Percentiles rank a stretch among this genome's conserved stretches.
phyloP scores from a whole-genome alignment of 1,284 basidiomycete genomes.

The Tilletia indica region DNA sequence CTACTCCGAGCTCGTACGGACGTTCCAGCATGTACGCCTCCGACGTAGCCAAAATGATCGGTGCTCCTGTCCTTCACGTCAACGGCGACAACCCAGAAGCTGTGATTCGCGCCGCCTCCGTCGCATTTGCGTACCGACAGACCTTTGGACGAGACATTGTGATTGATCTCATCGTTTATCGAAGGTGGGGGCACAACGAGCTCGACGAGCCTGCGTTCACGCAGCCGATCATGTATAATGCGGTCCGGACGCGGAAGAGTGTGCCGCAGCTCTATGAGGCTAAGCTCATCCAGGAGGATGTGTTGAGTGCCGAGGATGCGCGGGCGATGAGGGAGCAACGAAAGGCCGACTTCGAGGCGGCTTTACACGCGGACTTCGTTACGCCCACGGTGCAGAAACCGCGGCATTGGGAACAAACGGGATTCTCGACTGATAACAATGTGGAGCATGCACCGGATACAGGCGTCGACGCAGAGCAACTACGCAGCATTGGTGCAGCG shows the following conservation, averaged over 20 bases:
- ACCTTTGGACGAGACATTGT: slow-evolving; percentile 59
- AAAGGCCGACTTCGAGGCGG: slow-evolving; percentile 21
- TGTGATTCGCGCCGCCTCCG: slow-evolving; percentile 68
- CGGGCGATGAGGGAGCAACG: slow-evolving; percentile 4
- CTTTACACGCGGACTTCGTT: not conserved
- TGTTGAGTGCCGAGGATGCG: slow-evolving; percentile 18
- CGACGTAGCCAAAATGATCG: slow-evolving; percentile 84
- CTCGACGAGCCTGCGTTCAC: slow-evolving; percentile 65
- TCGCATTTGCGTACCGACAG: slow-evolving; percentile 77
- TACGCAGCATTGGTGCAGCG: slow-evolving; percentile 67
- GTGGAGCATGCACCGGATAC: slow-evolving; percentile 67
- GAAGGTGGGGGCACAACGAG: slow-evolving; percentile 78
- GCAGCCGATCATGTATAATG: slow-evolving; percentile 69
- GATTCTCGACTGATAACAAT: slow-evolving; percentile 35
- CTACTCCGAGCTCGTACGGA: slow-evolving; percentile 76
- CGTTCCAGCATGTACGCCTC: slow-evolving; percentile 83
- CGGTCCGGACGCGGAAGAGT: slow-evolving; percentile 69
- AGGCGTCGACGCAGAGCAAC: slow-evolving; percentile 63
- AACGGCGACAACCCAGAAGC: slow-evolving; percentile 74
- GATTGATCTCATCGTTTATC: slow-evolving; percentile 81
- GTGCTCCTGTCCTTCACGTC: slow-evolving; percentile 82
- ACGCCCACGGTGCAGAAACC: slow-evolving; percentile 13
- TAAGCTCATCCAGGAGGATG: slow-evolving; percentile 62
- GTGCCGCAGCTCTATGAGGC: slow-evolving; percentile 80
- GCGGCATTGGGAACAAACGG: not conserved